A percentile compares a stretch with the other conserved stretches of the same genome.
Conservation (phyloP, 2,329 filamentous ascomycete species). For the Phyllosticta capitalensis region DNA sequence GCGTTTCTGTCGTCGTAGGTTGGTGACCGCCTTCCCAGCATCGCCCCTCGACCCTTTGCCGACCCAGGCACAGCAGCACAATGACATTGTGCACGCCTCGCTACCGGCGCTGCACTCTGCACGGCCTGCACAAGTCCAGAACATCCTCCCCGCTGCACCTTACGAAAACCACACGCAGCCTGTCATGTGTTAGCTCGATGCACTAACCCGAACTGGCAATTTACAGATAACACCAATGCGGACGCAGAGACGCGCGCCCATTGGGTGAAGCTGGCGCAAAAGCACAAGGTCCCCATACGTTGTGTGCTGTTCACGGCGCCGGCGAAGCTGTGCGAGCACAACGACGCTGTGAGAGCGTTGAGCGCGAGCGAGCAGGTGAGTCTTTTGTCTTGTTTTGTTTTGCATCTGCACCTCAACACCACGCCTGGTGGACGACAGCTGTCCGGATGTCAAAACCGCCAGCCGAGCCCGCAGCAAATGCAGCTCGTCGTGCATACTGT, state of each 20-base stretch:
- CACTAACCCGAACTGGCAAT: slow-evolving; percentile 4
- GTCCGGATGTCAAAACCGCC: background rate
- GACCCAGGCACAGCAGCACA: background rate
- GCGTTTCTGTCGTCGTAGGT: slow-evolving; percentile 70
- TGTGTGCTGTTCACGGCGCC: slow-evolving; percentile 77
- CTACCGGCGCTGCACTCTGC: background rate
- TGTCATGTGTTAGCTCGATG: background rate
- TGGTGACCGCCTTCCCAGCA: slow-evolving; percentile 26
- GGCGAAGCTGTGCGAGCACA: slow-evolving; percentile 66
- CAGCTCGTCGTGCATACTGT: background rate
- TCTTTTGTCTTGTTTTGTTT: background rate
- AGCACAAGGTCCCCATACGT: slow-evolving; percentile 63
- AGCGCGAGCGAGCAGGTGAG: slow-evolving; percentile 22
- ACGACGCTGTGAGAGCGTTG: slow-evolving; percentile 71
- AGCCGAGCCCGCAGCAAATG: background rate
- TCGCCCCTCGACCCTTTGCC: background rate
- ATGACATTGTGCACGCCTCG: background rate
- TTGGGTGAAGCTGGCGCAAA: slow-evolving; percentile 68
- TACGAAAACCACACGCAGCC: background rate
- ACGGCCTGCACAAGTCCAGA: background rate
- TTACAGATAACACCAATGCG: slow-evolving; percentile 87
- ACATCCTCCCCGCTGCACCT: background rate
- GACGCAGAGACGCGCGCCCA: slow-evolving; percentile 65
- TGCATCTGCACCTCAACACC: background rate
- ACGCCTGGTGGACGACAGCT: too few species aligned